Evolutionary conservation across 164 flowering plant genomes (phyloP).

Genomic region (Magnolia sinica): DNA sequence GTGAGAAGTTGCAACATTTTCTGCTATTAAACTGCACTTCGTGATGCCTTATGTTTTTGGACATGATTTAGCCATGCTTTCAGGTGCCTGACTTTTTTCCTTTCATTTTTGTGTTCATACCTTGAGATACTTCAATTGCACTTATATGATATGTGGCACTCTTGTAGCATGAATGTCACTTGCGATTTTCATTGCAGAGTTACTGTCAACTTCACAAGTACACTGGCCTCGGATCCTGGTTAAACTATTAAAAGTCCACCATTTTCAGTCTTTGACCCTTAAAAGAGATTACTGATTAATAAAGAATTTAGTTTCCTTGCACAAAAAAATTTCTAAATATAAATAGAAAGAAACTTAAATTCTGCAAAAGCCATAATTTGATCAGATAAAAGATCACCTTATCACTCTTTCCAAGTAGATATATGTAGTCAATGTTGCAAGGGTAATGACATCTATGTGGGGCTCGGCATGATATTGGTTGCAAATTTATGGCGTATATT

Average conservation of each 20-base stretch:
- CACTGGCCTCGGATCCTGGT: neutral
- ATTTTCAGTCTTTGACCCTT: neutral
- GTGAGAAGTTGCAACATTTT: constrained; percentile 30
- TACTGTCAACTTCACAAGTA: neutral
- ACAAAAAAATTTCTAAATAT: neutral
- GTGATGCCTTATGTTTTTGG: neutral
- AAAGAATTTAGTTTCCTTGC: neutral
- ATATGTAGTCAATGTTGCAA: neutral
- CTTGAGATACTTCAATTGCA: neutral
- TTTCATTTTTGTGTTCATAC: neutral
- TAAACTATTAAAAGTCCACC: neutral
- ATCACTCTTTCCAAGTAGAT: neutral
- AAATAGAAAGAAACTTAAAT: neutral
- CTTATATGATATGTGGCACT: neutral
- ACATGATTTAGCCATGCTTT: neutral
- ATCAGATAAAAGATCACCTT: neutral
- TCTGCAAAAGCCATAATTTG: neutral
- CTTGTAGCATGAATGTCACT: neutral
- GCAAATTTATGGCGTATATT: neutral
- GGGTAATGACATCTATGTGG: neutral
- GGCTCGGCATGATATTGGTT: neutral
- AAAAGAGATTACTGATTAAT: neutral
- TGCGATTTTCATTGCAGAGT: neutral
- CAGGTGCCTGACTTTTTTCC: neutral
- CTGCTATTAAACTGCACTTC: neutral